Base-by-base conservation (phyloP, 352 stramenopile genomes). In the Globisporangium takayamanum region DNA sequence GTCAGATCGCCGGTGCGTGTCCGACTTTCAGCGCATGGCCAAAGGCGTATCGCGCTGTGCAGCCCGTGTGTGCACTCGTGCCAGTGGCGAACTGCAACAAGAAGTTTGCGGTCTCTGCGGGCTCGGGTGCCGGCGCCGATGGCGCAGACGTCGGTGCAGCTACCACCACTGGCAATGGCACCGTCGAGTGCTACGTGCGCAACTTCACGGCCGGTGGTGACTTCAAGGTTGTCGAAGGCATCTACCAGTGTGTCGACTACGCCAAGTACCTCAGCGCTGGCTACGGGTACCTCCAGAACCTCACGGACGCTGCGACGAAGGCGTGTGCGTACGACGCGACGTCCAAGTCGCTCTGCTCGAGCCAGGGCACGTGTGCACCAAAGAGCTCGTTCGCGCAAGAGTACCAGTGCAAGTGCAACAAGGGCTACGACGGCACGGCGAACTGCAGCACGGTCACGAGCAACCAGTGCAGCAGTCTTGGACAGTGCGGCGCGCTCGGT, bases 391-490 rank as follows among this genome's bases (percentile, higher is more conserved):
- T 89, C 42, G 67, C 74, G 15, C 67, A 84, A 53, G 68, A 87
- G 55, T 93, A 90, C 60, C 70, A 73, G 52, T 93, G 84, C 67
- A 78, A 85, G 56, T 93, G 84, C 67, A 88, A 93, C 64, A 67
- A 68, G 46, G 84, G 84, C 37, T 93, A 84, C 64, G 73, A 80
- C 50, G 59, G 63, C 45, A 74, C 70, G 44, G 68, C 83, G 57
- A 77, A 74, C 58, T 93, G 84, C 72, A 58, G 67, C 44, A 56
- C 54, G 0, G 63, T 73, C 14, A 69, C 64, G 26, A 90, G 77
- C 50, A 91, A 89, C 61, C 64, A 80, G 10, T 93, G 84, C 66
- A 88, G 80, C 64, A 90, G 70, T 55, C 74, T 90, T 46, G 63
- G 77, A 1, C 80, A 89, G 60, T 93, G 84, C 50, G 84, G 80